Base-by-base conservation (phyloP, 2,329 filamentous ascomycete genomes). In the Sphaerulina populicola region DNA sequence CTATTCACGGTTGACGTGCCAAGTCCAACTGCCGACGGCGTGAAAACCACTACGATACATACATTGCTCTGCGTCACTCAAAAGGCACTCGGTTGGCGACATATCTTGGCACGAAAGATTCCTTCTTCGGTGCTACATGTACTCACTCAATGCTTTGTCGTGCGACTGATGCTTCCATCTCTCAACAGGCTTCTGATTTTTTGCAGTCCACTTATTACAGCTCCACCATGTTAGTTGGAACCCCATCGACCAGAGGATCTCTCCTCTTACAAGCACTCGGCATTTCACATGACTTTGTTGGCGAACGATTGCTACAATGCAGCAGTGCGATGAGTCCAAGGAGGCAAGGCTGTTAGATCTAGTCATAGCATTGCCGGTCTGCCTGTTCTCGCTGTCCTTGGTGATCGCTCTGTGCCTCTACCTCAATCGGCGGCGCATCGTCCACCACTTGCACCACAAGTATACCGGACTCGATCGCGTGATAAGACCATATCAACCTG, bases 311-410 rank as follows among this genome's bases (percentile, higher is more conserved):
- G 31, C 31, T 1, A 23, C 11, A n/a, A 49, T 49, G 46, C 7
- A 14, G 5, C 2, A 35, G 3, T 35, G 38, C 14, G 15, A 27
- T 14, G 6, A n/a, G 3, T 12, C 18, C 6, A 36, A n/a, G 7
- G 14, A 43, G 12, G 8, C 6, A 3, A 29, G 30, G 14, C 6
- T 42, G 12, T 39, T 10, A 29, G 23, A 2, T 30, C n/a, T 49
- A 2, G 51, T 38, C 14, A 53, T 50, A 27, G 47, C 47, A 5
- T 33, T 53, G 21, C 51, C 51, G 15, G 21, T 47, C 18, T 44
- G 51, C 38, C 9, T 53, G 21, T 9, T 35, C 12, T 31, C 38
- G 3, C 8, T 39, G 2, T 46, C 46, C 21, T 18, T 49, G 43
- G 31, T 45, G 4, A 12, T 44, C 2, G 30, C 18, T 6, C 12